phyloP scores from a whole-genome alignment of 768 basidiomycete genomes.

The Macrolepiota dolichaula region DNA sequence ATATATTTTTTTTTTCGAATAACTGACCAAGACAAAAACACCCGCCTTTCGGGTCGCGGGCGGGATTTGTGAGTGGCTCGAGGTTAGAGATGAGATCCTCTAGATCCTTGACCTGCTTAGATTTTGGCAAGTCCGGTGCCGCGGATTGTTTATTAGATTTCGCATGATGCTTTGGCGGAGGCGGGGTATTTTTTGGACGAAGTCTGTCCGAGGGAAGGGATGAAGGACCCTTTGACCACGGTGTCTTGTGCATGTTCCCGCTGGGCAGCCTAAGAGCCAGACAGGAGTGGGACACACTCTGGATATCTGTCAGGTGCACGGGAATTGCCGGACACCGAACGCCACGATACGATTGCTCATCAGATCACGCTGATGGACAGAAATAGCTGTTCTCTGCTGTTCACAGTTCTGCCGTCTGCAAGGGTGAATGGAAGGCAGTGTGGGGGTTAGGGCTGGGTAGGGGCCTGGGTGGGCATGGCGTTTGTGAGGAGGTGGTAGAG shows the following conservation, averaged over 20 bases:
- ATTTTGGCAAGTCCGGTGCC: conserved; percentile 37
- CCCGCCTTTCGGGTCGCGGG: conserved; percentile 57
- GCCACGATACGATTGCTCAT: conserved; percentile 10
- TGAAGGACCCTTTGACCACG: conserved; percentile 39
- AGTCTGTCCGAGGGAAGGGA: conserved; percentile 57
- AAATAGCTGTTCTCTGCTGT: not conserved
- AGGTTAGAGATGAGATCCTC: conserved; percentile 45
- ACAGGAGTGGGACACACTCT: not conserved
- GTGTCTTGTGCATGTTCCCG: conserved; percentile 33
- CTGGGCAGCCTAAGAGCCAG: no score
- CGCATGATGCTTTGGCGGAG: no score
- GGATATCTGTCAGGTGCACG: no score
- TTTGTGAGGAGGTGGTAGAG: not conserved
- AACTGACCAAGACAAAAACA: conserved; percentile 66
- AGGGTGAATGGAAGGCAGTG: not conserved
- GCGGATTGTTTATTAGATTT: conserved; percentile 8
- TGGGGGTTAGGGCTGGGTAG: not conserved
- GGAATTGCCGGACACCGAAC: not conserved
- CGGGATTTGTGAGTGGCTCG: conserved; percentile 25
- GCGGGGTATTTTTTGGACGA: conserved; percentile 22
- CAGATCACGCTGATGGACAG: not conserved
- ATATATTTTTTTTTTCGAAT: not conserved
- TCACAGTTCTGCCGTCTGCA: not conserved
- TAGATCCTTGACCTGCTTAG: conserved; percentile 42
- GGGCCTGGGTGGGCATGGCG: not conserved